Base-by-base conservation (phyloP, 768 basidiomycete genomes). In the Lentinula detonsa region DNA sequence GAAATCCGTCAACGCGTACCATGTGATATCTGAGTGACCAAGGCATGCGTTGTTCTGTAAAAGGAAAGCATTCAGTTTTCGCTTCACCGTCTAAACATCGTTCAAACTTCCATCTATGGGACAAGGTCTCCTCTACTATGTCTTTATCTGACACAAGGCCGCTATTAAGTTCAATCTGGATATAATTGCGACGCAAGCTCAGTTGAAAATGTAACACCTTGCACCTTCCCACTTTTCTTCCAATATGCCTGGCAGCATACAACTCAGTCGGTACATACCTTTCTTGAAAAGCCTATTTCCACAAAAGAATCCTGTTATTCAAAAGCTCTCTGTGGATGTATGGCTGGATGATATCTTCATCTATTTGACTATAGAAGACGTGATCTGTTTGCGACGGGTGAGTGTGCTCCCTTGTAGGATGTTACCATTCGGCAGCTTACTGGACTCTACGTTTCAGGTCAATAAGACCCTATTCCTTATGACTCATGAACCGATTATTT, bases 401-500 rank as follows among this genome's bases (percentile, higher is more conserved):
- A 45, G 73, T 56, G 67, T 18, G 46, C n/a, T 46, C n/a, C 11
- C 11, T 35, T 46, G 13, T 16, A n/a, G 16, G 21, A 5, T n/a
- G 1, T 10, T 40, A 3, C 23, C 13, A 40, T 28, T 57, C 18
- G 10, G n/a, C 39, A 15, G 23, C 34, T 16, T 53, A 53, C 23
- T 13, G 37, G 37, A 43, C 16, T 34, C 43, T 16, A 6, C 49
- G n/a, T 50, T 45, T 23, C 35, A 87, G 88, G 82, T 84, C 34
- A 83, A 78, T 74, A 85, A 78, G 65, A 67, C 78, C 3, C 84
- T 85, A 65, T 87, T 81, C 65, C 70, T 84, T 34, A 75, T 90
- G 61, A 87, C 86, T 0, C 85, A 88, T 60, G 82, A 88, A 64
- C 81, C 86, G 16, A 72, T 82, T 50, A 83, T 89, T 43, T 90